Percentiles rank a stretch among this genome's conserved stretches.
Evolutionary conservation across 108 stramenopile genomes (phyloP).

Genomic region (Aurantiochytrium sp.): DNA sequence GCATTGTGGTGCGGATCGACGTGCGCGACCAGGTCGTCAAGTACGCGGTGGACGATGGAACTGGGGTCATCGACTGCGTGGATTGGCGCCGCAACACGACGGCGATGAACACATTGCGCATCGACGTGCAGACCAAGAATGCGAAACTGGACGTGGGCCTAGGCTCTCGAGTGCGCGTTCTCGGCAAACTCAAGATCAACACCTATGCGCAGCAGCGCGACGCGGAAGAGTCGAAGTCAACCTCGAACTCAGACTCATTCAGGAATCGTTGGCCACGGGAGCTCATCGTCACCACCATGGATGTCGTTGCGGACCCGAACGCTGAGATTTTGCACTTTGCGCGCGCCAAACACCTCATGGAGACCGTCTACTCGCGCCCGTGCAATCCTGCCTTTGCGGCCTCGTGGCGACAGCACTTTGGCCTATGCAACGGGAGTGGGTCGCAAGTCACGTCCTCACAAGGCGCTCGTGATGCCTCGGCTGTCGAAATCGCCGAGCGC

Average conservation of each 20-base stretch:
- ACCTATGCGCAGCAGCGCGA: no score
- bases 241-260: neutral
- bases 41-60: neutral
- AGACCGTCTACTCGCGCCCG: neutral
- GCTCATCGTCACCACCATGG: neutral
- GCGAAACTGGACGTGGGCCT: neutral
- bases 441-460: no score
- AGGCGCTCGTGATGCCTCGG: neutral
- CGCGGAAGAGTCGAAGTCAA: no score
- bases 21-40: neutral
- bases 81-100: neutral
- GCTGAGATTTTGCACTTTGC: neutral
- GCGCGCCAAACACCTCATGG: neutral
- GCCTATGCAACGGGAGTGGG: no score
- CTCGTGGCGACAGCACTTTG: neutral
- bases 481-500: neutral
- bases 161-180: neutral
- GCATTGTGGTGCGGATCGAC: neutral
- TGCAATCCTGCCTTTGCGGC: neutral
- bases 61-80: neutral
- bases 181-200: neutral
- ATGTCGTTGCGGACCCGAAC: neutral
- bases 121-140: neutral
- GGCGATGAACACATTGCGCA: neutral
- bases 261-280: neutral